Base-by-base conservation (phyloP, 2,329 filamentous ascomycete genomes). In the Diaporthe nobilis region DNA sequence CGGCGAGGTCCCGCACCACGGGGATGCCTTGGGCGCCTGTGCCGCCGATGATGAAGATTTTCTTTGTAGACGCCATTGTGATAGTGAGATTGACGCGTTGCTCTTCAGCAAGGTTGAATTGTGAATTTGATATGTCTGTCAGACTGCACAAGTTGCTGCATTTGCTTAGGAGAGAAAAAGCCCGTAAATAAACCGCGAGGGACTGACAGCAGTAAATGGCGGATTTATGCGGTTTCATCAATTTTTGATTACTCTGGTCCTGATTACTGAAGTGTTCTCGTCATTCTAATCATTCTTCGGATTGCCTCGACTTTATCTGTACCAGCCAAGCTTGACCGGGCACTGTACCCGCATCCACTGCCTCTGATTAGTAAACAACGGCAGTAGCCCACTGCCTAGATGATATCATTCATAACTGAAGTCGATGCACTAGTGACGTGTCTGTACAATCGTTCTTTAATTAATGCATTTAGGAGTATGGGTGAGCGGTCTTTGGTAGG, bases 21-120 rank as follows among this genome's bases (percentile, higher is more conserved):
- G 88, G 87, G 20, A 86, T 84, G 20, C 88, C 88, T 79, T 90
- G 88, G 53, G 88, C 88, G 4, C 88, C 88, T 0, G 88, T 89
- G 4, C 85, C 88, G 39, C 88, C 88, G 58, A 90, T 83, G 67
- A 89, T 77, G 78, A 84, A 82, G 75, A 84, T 77, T 3, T 28
- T 65, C 28, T 65, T 65, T 1, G 15, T n/a, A n/a, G 39, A 2
- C 31, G 25, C 39, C 60, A 65, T 65, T 0, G 0, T 34, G 4
- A 34, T 10, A 47, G 10, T 28, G 15, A 39, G 10, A 39, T 42
- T 3, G 12, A 4, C 17, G 8, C 3, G 4, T 3, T 25, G 13
- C 20, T 13, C 10, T 39, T 0, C 15, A 9, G 17, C 15, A 9
- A 57, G 17, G 6, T 7, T 57, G 13, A 57, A 9, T 17, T 17